Evolutionary conservation across 169 alveolate genomes (phyloP).

Genomic region (Theileria parva): DNA sequence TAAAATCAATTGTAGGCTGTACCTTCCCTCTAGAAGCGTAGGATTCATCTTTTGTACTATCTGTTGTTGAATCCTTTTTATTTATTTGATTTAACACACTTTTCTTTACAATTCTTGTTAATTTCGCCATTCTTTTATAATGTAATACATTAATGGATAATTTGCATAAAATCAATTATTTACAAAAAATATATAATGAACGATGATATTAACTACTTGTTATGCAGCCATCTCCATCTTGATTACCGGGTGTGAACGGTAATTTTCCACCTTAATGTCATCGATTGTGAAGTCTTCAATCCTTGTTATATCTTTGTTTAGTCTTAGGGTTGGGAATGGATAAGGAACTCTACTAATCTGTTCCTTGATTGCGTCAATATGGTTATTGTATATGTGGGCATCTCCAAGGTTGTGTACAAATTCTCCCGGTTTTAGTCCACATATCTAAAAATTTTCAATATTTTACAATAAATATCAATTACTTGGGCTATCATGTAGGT

Average conservation of each 20-base stretch:
- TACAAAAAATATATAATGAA: slow-evolving; percentile 4
- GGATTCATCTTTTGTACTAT: slow-evolving; percentile 39
- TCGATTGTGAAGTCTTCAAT: slow-evolving; percentile 88
- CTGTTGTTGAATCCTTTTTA: slow-evolving; percentile 9
- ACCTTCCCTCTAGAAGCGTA: slow-evolving; percentile 46
- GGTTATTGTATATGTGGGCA: slow-evolving; percentile 94
- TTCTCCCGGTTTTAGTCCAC: slow-evolving; percentile 88
- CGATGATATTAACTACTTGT: not conserved
- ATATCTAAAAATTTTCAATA: slow-evolving; percentile 52
- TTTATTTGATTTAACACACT: slow-evolving; percentile 21
- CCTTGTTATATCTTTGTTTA: slow-evolving; percentile 81
- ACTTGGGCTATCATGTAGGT: slow-evolving; percentile 96
- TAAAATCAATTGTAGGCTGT: slow-evolving; percentile 62
- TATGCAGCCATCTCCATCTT: slow-evolving; percentile 90
- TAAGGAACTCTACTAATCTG: slow-evolving; percentile 92
- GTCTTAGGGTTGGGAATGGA: slow-evolving; percentile 94
- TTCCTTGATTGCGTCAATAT: slow-evolving; percentile 87
- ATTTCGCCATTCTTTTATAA: slow-evolving; percentile 46
- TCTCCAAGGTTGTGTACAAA: slow-evolving; percentile 94
- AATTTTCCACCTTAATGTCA: slow-evolving; percentile 88
- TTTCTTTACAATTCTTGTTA: slow-evolving; percentile 60
- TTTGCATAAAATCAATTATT: not conserved
- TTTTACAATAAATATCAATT: slow-evolving; percentile 21
- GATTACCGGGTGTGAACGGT: slow-evolving; percentile 86
- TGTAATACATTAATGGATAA: not conserved